phyloP scores from a whole-genome alignment of 2,329 filamentous ascomycete species.

The Dactylellina drechsleri region DNA sequence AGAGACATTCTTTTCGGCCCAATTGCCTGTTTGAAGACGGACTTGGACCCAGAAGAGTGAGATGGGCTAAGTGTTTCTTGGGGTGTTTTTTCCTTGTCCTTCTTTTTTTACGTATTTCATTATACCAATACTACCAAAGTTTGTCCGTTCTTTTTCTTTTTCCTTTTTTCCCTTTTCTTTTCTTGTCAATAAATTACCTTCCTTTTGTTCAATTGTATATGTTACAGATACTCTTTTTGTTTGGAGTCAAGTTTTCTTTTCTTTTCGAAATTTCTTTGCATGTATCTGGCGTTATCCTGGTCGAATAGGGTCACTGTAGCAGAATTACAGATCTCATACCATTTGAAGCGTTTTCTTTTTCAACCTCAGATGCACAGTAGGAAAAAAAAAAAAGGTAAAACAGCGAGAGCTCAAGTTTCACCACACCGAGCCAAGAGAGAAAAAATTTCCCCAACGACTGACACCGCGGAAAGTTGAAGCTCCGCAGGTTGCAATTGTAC shows the following conservation, averaged over 20 bases:
- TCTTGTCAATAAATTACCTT: slow-evolving; percentile 6
- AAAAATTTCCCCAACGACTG: too few relatives aligned
- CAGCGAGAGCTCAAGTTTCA: too few relatives aligned
- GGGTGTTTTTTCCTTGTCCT: slow-evolving; percentile 11
- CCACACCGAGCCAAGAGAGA: too few relatives aligned
- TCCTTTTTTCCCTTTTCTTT: slow-evolving; percentile 6
- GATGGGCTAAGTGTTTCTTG: background rate
- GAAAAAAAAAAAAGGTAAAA: too few relatives aligned
- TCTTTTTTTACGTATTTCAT: slow-evolving; percentile 21
- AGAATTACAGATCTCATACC: slow-evolving; percentile 23
- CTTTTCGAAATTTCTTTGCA: slow-evolving; percentile 35
- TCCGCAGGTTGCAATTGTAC: slow-evolving; percentile 11
- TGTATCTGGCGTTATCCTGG: slow-evolving; percentile 49
- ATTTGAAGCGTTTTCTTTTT: slow-evolving; percentile 10
- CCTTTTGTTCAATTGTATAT: slow-evolving; percentile 5
- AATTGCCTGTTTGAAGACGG: too few relatives aligned
- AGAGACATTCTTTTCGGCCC: background rate
- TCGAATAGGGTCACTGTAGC: slow-evolving; percentile 26
- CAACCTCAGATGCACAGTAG: background rate
- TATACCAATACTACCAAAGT: slow-evolving; percentile 50
- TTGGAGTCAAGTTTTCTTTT: slow-evolving; percentile 38
- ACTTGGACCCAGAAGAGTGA: slow-evolving; percentile 4
- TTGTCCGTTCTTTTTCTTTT: slow-evolving; percentile 15
- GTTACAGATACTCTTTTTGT: slow-evolving; percentile 15
- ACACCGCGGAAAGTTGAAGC: background rate